These are phyloP conservation scores for Cryphonectria parasitica DNA, from an alignment of 2,329 filamentous ascomycete genomes.

Conservation along the genomic window DNA sequence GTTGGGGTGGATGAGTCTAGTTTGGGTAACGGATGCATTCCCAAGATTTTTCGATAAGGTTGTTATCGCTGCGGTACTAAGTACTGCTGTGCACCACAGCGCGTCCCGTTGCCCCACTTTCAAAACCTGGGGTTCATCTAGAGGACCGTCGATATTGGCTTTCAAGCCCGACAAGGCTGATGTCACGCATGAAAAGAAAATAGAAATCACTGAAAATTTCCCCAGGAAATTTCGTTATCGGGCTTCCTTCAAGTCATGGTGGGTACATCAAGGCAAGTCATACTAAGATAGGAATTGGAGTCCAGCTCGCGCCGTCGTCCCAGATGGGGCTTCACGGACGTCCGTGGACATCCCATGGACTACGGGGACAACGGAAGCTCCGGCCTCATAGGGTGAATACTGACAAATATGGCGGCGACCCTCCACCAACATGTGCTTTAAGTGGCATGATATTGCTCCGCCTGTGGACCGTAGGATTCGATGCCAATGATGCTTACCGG, in stretches of 20 bases:
- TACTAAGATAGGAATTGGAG: background rate
- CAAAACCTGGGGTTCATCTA: background rate
- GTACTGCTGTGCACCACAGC: background rate
- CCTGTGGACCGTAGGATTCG: too few species aligned
- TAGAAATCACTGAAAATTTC: too few species aligned
- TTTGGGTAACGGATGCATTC: constrained; percentile 10
- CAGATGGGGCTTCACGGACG: background rate
- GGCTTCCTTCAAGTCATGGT: background rate
- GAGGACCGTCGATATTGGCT: background rate
- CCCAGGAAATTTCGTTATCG: background rate
- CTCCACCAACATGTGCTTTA: too few species aligned
- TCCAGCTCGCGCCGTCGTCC: background rate
- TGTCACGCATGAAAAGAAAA: background rate
- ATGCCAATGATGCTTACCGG: background rate
- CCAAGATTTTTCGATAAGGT: constrained; percentile 29
- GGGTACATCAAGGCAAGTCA: background rate
- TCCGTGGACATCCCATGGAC: background rate
- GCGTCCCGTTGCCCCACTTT: constrained; percentile 15
- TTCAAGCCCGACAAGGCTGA: background rate
- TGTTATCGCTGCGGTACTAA: constrained; percentile 14
- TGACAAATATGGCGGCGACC: background rate
- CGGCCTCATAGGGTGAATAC: background rate
- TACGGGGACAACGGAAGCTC: background rate
- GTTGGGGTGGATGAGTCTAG: background rate
- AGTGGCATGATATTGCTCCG: too few species aligned